phyloP scores from a whole-genome alignment of 1,284 basidiomycete species.

The Entoloma clypeatum region DNA sequence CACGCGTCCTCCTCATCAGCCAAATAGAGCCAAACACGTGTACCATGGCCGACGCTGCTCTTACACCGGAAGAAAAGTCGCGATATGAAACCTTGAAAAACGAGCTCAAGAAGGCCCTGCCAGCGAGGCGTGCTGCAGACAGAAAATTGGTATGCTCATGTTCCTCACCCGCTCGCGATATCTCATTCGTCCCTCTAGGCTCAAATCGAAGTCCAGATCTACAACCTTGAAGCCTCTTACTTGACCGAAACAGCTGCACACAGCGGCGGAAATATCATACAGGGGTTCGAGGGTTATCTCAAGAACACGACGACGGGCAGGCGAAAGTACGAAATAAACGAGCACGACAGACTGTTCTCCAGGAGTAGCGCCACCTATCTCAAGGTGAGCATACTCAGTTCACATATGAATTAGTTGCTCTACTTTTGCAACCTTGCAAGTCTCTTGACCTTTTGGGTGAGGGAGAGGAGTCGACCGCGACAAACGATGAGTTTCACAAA shows the following conservation, averaged over 20 bases:
- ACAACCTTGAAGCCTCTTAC: conserved; percentile 68
- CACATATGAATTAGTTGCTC: no score
- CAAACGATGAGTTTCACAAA: conserved; percentile 55
- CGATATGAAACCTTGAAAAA: conserved; percentile 68
- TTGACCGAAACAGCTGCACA: conserved; percentile 68
- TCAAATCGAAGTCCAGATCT: conserved; percentile 69
- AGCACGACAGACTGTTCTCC: conserved; percentile 76
- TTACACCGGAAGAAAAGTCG: conserved; percentile 55
- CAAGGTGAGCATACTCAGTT: conserved; percentile 58
- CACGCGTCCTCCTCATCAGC: conserved; percentile 33
- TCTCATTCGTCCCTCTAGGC: conserved; percentile 40
- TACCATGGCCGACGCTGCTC: conserved; percentile 33
- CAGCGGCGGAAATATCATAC: conserved; percentile 78
- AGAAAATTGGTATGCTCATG: conserved; percentile 58
- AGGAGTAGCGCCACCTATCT: conserved; percentile 70
- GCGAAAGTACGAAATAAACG: conserved; percentile 68
- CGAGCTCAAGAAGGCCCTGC: conserved; percentile 64
- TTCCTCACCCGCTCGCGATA: conserved; percentile 7
- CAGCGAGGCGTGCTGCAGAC: conserved; percentile 68
- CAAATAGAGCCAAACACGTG: conserved; percentile 34
- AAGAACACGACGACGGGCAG: conserved; percentile 67
- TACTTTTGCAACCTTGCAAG: conserved; percentile 33
- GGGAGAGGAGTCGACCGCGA: conserved; percentile 53
- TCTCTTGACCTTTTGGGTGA: conserved; percentile 72
- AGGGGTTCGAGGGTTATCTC: conserved; percentile 78